Evolutionary conservation across 805 yeast species (phyloP).

Genomic region (Schwanniomyces yamadae): DNA sequence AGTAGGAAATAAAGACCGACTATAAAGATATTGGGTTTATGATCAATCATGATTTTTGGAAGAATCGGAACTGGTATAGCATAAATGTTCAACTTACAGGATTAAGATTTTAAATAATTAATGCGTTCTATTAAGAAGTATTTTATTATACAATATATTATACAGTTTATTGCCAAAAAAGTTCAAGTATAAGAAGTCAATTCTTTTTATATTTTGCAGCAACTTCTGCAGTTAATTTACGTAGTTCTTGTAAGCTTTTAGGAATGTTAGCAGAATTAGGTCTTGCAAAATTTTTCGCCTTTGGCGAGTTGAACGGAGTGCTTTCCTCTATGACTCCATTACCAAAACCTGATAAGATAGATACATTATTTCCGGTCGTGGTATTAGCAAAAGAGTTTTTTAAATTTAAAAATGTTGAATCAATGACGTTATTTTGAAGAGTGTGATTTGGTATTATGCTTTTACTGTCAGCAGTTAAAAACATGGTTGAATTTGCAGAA

Average conservation of each 20-base stretch:
- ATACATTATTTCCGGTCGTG: constrained; percentile 20
- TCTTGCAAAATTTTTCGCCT: constrained; percentile 10
- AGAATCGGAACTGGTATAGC: no score
- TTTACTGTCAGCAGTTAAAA: constrained; percentile 6
- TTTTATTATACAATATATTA: background rate
- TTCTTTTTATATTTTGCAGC: constrained; percentile 21
- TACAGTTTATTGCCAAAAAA: no score
- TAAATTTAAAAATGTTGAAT: constrained; percentile 17
- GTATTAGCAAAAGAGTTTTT: constrained; percentile 13
- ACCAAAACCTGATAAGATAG: constrained; percentile 35
- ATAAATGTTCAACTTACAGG: no score
- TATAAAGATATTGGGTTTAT: no score
- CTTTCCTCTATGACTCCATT: constrained; percentile 39
- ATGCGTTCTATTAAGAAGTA: constrained; percentile 3
- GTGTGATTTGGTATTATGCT: constrained; percentile 2
- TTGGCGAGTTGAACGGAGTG: constrained; percentile 34
- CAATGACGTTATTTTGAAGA: constrained; percentile 9
- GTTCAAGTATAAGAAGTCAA: no score
- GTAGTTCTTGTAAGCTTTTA: constrained; percentile 22
- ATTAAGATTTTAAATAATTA: no score
- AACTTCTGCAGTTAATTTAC: constrained; percentile 25
- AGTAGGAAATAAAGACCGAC: no score
- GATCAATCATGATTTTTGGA: no score
- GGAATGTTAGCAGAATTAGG: constrained; percentile 8
- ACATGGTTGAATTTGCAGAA: constrained; percentile 8